These are phyloP conservation scores for Pichia nakasei DNA, from an alignment of 805 yeast species.

Conservation along the genomic window DNA sequence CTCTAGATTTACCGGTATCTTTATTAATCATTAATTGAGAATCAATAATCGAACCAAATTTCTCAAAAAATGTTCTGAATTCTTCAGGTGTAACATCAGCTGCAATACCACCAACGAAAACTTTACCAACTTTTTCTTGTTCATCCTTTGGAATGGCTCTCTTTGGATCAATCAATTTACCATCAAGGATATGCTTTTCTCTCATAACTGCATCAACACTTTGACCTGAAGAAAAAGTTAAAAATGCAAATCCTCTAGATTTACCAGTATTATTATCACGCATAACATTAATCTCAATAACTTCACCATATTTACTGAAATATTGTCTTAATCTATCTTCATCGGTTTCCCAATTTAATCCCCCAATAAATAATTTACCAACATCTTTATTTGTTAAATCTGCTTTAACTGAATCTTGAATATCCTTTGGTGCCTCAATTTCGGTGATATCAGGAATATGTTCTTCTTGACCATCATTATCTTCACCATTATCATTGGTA, in stretches of 20 bases:
- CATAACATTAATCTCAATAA: conserved; percentile 85
- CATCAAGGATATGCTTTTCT: conserved; percentile 84
- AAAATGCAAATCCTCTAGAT: conserved; percentile 91
- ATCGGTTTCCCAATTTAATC: conserved; percentile 95
- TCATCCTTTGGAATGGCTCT: conserved; percentile 96
- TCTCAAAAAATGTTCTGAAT: conserved; percentile 75
- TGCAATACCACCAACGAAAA: conserved; percentile 95
- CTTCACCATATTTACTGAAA: conserved; percentile 83
- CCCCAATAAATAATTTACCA: conserved; percentile 94
- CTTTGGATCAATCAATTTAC: conserved; percentile 94
- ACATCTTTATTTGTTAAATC: conserved; percentile 55
- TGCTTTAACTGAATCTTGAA: conserved; percentile 31
- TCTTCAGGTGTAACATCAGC: conserved; percentile 89
- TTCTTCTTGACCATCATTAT: neutral
- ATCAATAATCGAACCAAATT: conserved; percentile 86
- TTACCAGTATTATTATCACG: conserved; percentile 79
- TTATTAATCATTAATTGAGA: conserved; percentile 96
- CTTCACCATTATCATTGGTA: neutral
- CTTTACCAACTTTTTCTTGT: conserved; percentile 93
- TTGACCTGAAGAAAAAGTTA: conserved; percentile 73
- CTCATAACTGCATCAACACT: conserved; percentile 82
- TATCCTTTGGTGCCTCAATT: conserved; percentile 9
- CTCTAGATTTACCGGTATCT: conserved; percentile 94
- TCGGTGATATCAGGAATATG: conserved; percentile 11
- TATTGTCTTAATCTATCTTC: conserved; percentile 79